Evolutionary conservation across 2,329 filamentous ascomycete genomes (phyloP), one percentile per base, ranked within the genome.

Genomic region (Paracoccidioides lutzii): DNA sequence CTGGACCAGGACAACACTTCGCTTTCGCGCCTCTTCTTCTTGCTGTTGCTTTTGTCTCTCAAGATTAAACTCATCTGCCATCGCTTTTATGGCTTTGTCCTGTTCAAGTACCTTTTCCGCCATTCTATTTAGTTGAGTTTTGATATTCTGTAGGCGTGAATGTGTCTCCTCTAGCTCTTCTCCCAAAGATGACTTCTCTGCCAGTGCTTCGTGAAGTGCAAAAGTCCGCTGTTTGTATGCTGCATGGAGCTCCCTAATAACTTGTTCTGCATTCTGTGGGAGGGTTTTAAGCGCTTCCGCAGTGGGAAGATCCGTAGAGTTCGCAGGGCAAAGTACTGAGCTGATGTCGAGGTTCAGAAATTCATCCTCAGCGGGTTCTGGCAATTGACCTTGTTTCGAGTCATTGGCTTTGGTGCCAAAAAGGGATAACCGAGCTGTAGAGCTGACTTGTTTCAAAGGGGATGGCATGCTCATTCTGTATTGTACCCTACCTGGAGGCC

Each of bases 101-200:
- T 82, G 80, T 61, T 81, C 76, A 14, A 73, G 67, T 2, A 78
- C 76, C 58, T 76, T 75, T 38, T 74, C 74, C 4, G 79, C 78
- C 74, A 83, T 79, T 41, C 78, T 78, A 64, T 82, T 78, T 22
- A 84, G 71, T 65, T 84, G 81, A 59, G 77, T 72, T 67, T 82
- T 83, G 54, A 83, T 68, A 61, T 82, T 77, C 41, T 75, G 71
- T 12, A 78, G 74, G 6, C 80, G 74, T 42, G 78, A 81, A 38
- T 81, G 75, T 12, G 79, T 76, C 61, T 83, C 81, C 58, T 82
- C 79, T 0, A 81, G 72, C 64, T 84, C 81, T 59, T 83, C 81
- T n/a, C 75, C 72, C 60, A 80, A 78, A 9, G 78, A 77, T 53
- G 75, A 77, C 57, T 80, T 77, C 61, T 82, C 79, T 3, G 76